A percentile compares a stretch with the other conserved stretches of the same genome.
These are phyloP conservation scores for Gardenia jasminoides DNA, from an alignment of 257 asterid species.

Conservation along the genomic window DNA sequence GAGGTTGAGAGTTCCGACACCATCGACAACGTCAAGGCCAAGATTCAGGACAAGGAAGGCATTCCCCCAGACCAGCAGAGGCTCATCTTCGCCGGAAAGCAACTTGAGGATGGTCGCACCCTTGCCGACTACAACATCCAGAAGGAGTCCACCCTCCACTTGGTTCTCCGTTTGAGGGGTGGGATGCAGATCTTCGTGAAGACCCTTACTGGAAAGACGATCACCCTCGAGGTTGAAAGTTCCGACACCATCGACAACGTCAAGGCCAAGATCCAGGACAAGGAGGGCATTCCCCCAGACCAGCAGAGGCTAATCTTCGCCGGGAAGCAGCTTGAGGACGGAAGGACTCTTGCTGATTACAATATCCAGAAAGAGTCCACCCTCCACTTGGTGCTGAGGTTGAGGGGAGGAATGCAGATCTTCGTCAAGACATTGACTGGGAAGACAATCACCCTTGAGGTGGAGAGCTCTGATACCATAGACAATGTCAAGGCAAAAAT, in stretches of 20 bases:
- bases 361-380: conserved; percentile 63
- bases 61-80: conserved; percentile 47
- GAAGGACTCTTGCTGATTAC: conserved; percentile 49
- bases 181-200: conserved; percentile 47
- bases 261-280: conserved; percentile 43
- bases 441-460: conserved; percentile 67
- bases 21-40: conserved; percentile 37
- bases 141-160: conserved; percentile 40
- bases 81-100: conserved; percentile 36
- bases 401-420: conserved; percentile 74
- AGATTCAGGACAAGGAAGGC: conserved; percentile 40
- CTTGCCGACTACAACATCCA: conserved; percentile 40
- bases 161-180: conserved; percentile 40
- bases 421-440: conserved; percentile 72
- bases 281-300: conserved; percentile 48
- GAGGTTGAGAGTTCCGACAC: conserved; percentile 41
- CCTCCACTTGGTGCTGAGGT: conserved; percentile 62
- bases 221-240: conserved; percentile 42
- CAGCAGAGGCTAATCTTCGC: conserved; percentile 48
- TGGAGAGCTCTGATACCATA: conserved; percentile 66
- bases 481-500: conserved; percentile 71
- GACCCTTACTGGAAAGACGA: conserved; percentile 42
- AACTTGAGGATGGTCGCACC: conserved; percentile 36
- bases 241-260: conserved; percentile 46
- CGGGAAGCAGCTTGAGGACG: conserved; percentile 40